Percentiles rank a stretch among this genome's conserved stretches.
Evolutionary conservation across 106 monocot species (phyloP).

Genomic region (Platanthera guangdongensis): DNA sequence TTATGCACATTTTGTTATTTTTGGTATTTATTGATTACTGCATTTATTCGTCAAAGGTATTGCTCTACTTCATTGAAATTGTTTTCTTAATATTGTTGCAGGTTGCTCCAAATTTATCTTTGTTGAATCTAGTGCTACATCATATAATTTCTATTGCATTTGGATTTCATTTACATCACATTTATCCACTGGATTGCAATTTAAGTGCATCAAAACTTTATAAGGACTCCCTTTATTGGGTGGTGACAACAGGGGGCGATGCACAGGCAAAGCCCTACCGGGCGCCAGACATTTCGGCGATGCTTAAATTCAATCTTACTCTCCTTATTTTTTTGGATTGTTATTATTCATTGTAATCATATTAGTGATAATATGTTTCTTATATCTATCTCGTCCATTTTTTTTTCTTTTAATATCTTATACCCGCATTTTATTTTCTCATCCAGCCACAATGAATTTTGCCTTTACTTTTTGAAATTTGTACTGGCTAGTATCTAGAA

Average conservation of each 20-base stretch:
- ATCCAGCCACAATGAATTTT: background rate
- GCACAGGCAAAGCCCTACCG: background rate
- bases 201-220: too few species aligned
- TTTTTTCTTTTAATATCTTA: background rate
- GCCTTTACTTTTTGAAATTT: background rate
- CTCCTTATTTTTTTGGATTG: background rate
- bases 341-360: conserved; percentile 1
- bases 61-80: too few species aligned
- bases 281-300: background rate
- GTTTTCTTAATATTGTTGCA: too few species aligned
- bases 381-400: background rate
- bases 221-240: too few species aligned
- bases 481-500: background rate
- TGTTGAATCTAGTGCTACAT: too few species aligned
- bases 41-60: too few species aligned
- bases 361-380: conserved; percentile 2
- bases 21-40: too few species aligned
- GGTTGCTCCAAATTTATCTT: too few species aligned
- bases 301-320: background rate
- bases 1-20: too few species aligned
- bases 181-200: background rate
- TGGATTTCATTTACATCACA: background rate
- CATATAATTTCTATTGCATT: too few species aligned
- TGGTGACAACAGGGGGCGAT: too few species aligned
- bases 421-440: background rate